Evolutionary conservation across 2,329 filamentous ascomycete species (phyloP).

Genomic region (Colletotrichum plurivorum): DNA sequence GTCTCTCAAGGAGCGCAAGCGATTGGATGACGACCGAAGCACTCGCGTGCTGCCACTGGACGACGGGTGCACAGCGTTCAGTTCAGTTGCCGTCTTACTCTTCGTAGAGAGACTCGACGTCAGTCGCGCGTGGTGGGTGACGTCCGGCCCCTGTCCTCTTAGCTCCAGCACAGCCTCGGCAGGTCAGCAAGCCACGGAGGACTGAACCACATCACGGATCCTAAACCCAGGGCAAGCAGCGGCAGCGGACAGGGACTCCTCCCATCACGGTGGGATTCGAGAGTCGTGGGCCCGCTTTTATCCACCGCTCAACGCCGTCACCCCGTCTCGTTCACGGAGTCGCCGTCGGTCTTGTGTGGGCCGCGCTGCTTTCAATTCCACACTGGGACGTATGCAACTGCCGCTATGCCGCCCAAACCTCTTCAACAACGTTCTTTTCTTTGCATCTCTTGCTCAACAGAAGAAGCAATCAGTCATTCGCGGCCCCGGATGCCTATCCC

Average conservation of each 20-base stretch:
- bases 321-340: slow-evolving; percentile 37
- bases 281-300: slow-evolving; percentile 26
- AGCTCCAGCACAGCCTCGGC: slow-evolving; percentile 39
- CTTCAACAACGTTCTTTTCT: slow-evolving; percentile 8
- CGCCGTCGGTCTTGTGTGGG: slow-evolving; percentile 39
- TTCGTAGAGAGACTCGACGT: background rate
- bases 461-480: slow-evolving; percentile 4
- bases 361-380: slow-evolving; percentile 28
- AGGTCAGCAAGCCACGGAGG: slow-evolving; percentile 39
- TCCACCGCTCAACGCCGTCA: slow-evolving; percentile 38
- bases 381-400: slow-evolving; percentile 28
- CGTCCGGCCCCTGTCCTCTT: slow-evolving; percentile 27
- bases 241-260: slow-evolving; percentile 16
- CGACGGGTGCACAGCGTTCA: background rate
- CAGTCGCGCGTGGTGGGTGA: slow-evolving; percentile 13
- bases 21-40: slow-evolving; percentile 41
- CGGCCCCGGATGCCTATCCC: slow-evolving; percentile 26
- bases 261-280: slow-evolving; percentile 29
- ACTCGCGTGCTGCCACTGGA: slow-evolving; percentile 29
- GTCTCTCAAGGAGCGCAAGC: slow-evolving; percentile 37
- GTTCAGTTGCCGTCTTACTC: slow-evolving; percentile 1
- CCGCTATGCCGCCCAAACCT: slow-evolving; percentile 29
- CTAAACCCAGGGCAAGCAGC: background rate
- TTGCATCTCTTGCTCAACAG: background rate
- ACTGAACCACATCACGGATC: slow-evolving; percentile 37